phyloP scores from a whole-genome alignment of 2,329 filamentous ascomycete species.

The Thielaviopsis euricoi region DNA sequence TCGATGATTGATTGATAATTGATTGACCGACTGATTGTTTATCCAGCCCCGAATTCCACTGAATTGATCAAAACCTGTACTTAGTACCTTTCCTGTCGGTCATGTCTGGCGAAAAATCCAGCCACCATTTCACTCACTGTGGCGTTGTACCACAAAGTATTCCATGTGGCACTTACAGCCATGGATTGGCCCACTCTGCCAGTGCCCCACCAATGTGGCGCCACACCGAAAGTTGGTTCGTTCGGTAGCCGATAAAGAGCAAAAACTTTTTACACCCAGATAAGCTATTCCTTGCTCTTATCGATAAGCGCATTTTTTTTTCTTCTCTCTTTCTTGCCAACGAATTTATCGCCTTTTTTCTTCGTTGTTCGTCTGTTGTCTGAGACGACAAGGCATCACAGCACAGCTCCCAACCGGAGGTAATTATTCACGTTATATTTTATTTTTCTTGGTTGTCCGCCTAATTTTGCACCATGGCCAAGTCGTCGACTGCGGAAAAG shows the following conservation, averaged over 20 bases:
- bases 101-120: neutral
- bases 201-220: neutral
- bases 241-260: neutral
- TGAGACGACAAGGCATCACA: neutral
- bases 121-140: neutral
- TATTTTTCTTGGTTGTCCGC: neutral
- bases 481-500: conserved; percentile 20
- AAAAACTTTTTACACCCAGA: neutral
- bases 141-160: no score
- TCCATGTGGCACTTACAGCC: neutral
- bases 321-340: neutral
- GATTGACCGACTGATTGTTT: no score
- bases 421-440: neutral
- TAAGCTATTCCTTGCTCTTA: neutral
- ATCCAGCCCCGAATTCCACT: no score
- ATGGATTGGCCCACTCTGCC: neutral
- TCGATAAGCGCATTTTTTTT: conserved; percentile 3
- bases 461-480: conserved; percentile 10
- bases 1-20: no score
- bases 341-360: neutral
- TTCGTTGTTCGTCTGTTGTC: no score
- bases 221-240: neutral
- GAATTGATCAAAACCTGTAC: no score
- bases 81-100: no score
- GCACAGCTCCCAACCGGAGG: no score